Conservation (phyloP, 805 yeast species). For the Pichia occidentalis region DNA sequence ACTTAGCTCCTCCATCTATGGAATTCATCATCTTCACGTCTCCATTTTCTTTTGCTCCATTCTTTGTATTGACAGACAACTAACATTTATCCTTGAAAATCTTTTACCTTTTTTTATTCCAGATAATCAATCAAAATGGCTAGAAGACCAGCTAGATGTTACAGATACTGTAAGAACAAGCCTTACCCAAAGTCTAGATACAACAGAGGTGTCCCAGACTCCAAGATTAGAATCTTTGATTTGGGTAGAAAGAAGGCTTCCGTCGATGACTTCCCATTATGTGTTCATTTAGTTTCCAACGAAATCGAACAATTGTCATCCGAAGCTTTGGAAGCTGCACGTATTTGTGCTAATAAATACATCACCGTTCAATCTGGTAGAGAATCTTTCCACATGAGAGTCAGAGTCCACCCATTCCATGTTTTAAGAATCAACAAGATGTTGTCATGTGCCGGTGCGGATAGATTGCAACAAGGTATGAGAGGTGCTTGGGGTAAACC, state of each 20-base stretch:
- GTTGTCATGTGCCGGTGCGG: constrained; percentile 99
- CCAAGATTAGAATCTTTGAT: constrained; percentile 98
- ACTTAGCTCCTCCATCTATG: no score
- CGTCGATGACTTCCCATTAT: constrained; percentile 99
- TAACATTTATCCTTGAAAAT: constrained; percentile 10
- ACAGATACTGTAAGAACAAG: constrained; percentile 99
- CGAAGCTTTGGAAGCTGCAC: constrained; percentile 99
- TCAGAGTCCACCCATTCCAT: constrained; percentile 99
- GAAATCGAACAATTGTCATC: constrained; percentile 99
- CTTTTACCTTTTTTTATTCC: background rate
- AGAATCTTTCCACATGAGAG: constrained; percentile 99
- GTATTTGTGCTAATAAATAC: constrained; percentile 99
- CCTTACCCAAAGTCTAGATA: constrained; percentile 99
- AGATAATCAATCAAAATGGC: constrained; percentile 70
- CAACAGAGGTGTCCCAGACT: constrained; percentile 99
- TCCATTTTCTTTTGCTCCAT: background rate
- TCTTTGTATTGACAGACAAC: background rate
- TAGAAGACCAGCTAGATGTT: constrained; percentile 99
- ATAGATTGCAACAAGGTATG: constrained; percentile 99
- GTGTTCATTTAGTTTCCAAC: constrained; percentile 98
- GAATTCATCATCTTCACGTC: background rate
- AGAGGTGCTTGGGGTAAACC: constrained; percentile 99
- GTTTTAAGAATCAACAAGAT: constrained; percentile 99
- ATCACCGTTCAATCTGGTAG: constrained; percentile 96
- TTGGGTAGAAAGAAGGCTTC: constrained; percentile 99